Base-by-base conservation (phyloP, 805 yeast species). In the Isabelozyma heimii region DNA sequence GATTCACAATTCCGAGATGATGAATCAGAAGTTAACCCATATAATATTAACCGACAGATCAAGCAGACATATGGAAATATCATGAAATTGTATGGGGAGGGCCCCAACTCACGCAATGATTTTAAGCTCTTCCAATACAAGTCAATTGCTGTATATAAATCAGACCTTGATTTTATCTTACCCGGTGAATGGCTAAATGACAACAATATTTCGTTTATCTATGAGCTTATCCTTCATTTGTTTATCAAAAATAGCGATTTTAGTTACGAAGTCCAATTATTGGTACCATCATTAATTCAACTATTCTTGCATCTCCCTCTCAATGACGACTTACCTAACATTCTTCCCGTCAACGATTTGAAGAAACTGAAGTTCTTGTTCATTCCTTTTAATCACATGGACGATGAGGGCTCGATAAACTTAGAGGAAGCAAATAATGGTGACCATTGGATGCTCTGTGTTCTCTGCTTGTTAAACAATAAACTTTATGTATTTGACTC, bases 121-220 rank as follows among this genome's bases (percentile, higher is more conserved):
- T 55, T 58, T 37, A 69, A 69, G 51, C 55, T 79, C 2, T 60
- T 80, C 24, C 82, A 81, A 51, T 80, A 75, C 55, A 77, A 78
- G 47, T 85, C 84, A 52, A 75, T 83, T 8, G 76, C 86, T 0
- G 64, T 86, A 2, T 82, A 82, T 56, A 71, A 74, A 47, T 80
- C 79, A 17, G 94, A 88, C 59, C 53, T 85, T 8, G 70, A 67
- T 42, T 83, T 80, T 54, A 63, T 87, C 13, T 67, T 73, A 45
- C 83, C 84, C 15, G 87, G 80, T 35, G 85, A 85, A 59, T 87
- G 94, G 92, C 67, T 87, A 28, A 84, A 83, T 56, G 92, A 87
- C 58, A 84, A 84, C 57, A 81, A 85, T 55, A 76, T 87, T 37
- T 70, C 86, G 0, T 80, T 85, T 47, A 65, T 84, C 15, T 87